These are phyloP conservation scores for Aureobasidium mangrovei DNA, from an alignment of 2,329 filamentous ascomycete genomes.

Conservation along the genomic window DNA sequence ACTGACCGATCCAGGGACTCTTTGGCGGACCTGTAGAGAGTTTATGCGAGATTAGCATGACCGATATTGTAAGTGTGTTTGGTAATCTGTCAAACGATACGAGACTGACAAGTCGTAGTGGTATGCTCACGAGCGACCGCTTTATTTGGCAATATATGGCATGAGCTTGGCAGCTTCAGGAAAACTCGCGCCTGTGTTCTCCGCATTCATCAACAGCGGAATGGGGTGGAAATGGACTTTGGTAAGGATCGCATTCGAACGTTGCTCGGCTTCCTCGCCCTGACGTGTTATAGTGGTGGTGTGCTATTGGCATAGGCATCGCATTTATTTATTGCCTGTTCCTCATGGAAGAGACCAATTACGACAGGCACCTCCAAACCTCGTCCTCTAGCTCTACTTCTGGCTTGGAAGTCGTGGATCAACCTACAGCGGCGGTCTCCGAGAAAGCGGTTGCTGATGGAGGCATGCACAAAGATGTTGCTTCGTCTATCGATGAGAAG, in stretches of 20 bases:
- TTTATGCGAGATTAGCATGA: constrained; percentile 19
- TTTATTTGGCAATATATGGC: constrained; percentile 23
- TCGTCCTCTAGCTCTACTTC: background rate
- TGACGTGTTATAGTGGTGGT: constrained; percentile 34
- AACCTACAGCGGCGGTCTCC: background rate
- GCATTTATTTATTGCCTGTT: constrained; percentile 47
- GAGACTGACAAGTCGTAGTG: constrained; percentile 14
- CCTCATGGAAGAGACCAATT: constrained; percentile 54
- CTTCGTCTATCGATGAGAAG: background rate
- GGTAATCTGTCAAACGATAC: background rate
- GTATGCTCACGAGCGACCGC: constrained; percentile 24
- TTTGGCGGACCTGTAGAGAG: constrained; percentile 21
- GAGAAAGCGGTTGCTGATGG: background rate
- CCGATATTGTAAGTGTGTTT: constrained; percentile 16
- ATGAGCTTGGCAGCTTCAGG: constrained; percentile 12
- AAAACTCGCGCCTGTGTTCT: constrained; percentile 33
- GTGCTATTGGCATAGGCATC: constrained; percentile 44
- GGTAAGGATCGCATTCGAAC: constrained; percentile 1
- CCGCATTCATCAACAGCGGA: constrained; percentile 42
- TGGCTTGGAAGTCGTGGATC: background rate
- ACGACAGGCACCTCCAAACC: constrained; percentile 18
- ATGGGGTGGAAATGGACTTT: constrained; percentile 44
- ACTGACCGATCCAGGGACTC: constrained; percentile 16
- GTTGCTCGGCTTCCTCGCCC: background rate
- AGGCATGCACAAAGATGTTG: background rate